Base-by-base conservation (phyloP, 805 yeast species). In the Yarrowia sp. region DNA sequence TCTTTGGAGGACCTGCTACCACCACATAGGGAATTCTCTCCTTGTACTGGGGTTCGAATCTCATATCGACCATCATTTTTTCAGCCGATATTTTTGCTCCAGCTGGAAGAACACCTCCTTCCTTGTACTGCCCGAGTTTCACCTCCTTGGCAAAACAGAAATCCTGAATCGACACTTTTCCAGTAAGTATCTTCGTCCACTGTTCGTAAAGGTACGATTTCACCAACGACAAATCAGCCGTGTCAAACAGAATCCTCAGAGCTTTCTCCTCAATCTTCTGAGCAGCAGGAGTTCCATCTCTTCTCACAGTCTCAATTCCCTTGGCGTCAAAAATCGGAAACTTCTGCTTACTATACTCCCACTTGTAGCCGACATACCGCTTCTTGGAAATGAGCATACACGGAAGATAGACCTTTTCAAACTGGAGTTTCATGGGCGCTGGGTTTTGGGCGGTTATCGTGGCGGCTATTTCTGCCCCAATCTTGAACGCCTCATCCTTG, bases 231-330 rank as follows among this genome's bases (percentile, higher is more conserved):
- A 95, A 74, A 74, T 94, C 91, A 36, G 82, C 78, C 0, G 93
- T 85, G 12, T 88, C 90, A 76, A 95, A 95, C 2, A 95, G 77
- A 0, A 86, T 81, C 43, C 89, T 80, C 4, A 95, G 78, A 0
- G 89, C 78, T 69, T 86, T 85, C 71, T 91, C 96, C 40, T 91
- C 87, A 19, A 95, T 87, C 72, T 88, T 88, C 77, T 87, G 96
- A 72, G 91, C 96, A 0, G 97, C 97, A 0, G 97, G 97, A 35
- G 93, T 89, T 0, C 98, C 98, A 78, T 95, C 99, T 71, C 99
- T 80, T 71, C 99, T 79, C 0, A 95, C 91, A 0, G 98, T 95
- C 75, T 95, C 99, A 12, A 92, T 92, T 1, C 99, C 99, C 73
- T 95, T 95, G 0, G 99, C 98, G 80, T 95, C 98, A 77, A 95